A percentile compares a stretch with the other conserved stretches of the same genome.
phyloP scores from a whole-genome alignment of 345 rosid genomes.

The Populus tremula region DNA sequence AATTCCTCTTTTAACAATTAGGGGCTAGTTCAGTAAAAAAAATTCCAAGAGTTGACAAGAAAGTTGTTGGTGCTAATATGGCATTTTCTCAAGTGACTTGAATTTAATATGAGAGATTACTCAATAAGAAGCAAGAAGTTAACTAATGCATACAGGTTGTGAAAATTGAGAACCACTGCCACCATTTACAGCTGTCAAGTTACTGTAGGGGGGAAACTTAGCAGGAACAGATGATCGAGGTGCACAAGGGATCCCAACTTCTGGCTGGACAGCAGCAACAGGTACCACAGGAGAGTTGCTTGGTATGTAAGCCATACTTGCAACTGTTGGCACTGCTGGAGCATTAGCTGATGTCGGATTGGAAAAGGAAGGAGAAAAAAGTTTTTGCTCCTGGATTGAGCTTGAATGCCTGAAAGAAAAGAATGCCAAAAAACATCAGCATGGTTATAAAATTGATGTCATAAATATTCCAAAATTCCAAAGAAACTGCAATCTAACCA shows the following conservation, averaged over 20 bases:
- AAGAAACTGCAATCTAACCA: background rate
- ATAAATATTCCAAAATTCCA: background rate
- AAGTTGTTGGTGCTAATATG: background rate
- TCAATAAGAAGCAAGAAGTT: background rate
- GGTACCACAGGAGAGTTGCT: constrained; percentile 48
- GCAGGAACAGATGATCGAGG: constrained; percentile 47
- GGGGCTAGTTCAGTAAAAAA: background rate
- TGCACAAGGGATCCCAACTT: constrained; percentile 48
- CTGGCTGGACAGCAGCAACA: constrained; percentile 52
- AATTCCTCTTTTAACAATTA: background rate
- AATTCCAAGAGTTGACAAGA: background rate
- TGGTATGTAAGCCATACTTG: constrained; percentile 52
- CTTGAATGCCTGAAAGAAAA: constrained; percentile 63
- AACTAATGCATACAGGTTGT: constrained; percentile 52
- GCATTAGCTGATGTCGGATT: constrained; percentile 42
- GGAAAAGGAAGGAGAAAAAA: constrained; percentile 65
- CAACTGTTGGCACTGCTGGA: constrained; percentile 43
- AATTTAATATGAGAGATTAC: background rate
- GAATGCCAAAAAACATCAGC: background rate
- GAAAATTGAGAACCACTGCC: constrained; percentile 45
- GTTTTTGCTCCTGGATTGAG: constrained; percentile 83
- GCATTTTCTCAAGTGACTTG: background rate
- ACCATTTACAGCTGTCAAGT: constrained; percentile 45
- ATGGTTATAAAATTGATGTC: constrained; percentile 2
- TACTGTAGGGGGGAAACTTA: constrained; percentile 55